These are phyloP conservation scores for Talaromyces amestolkiae DNA, from an alignment of 2,329 filamentous ascomycete species.

Conservation along the genomic window DNA sequence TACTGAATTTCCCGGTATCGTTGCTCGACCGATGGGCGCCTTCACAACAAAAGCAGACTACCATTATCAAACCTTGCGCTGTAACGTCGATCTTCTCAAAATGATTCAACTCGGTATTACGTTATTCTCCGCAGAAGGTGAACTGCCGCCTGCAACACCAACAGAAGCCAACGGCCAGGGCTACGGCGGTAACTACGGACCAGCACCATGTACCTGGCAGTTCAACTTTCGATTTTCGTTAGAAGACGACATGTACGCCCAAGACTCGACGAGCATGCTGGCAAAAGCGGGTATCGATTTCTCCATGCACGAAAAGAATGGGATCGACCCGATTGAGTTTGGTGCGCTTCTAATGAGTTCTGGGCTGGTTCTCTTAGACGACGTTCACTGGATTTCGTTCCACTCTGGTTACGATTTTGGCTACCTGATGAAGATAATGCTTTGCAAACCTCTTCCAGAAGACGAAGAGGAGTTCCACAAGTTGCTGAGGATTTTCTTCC, in stretches of 20 bases:
- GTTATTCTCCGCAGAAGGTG: constrained; percentile 85
- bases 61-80: constrained; percentile 95
- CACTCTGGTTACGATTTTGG: constrained; percentile 98
- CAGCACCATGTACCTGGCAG: constrained; percentile 88
- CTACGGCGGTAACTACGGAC: constrained; percentile 53
- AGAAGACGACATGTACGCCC: constrained; percentile 95
- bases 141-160: constrained; percentile 73
- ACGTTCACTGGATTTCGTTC: constrained; percentile 95
- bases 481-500: constrained; percentile 89
- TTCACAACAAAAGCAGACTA: constrained; percentile 97
- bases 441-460: constrained; percentile 76
- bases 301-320: constrained; percentile 74
- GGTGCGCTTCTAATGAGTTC: constrained; percentile 87
- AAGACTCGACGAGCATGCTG: constrained; percentile 88
- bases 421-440: constrained; percentile 91
- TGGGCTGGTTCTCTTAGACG: constrained; percentile 80
- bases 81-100: constrained; percentile 95
- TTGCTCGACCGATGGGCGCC: constrained; percentile 88
- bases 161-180: constrained; percentile 50
- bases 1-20: constrained; percentile 97
- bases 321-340: constrained; percentile 87
- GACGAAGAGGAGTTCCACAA: constrained; percentile 87
- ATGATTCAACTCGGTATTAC: constrained; percentile 97
- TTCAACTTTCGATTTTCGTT: constrained; percentile 98
- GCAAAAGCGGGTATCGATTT: constrained; percentile 94